phyloP scores from a whole-genome alignment of 2,329 filamentous ascomycete genomes.

The Cercospora sp. region DNA sequence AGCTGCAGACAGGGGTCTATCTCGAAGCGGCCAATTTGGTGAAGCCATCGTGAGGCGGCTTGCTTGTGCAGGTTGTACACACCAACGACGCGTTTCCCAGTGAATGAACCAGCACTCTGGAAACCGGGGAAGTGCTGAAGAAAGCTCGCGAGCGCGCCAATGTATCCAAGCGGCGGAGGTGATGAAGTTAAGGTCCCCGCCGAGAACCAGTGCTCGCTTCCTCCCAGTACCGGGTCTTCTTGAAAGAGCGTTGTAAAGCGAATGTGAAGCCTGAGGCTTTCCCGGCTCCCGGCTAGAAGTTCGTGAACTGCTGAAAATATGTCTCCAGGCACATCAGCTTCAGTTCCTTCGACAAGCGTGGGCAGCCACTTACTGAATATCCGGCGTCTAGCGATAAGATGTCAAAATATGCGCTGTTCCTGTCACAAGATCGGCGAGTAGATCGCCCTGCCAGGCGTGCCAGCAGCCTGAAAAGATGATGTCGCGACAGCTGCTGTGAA shows the following conservation, averaged over 20 bases:
- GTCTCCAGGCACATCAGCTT: conserved; percentile 4
- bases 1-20: neutral
- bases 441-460: neutral
- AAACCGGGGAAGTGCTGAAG: neutral
- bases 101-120: neutral
- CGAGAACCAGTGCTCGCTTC: neutral
- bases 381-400: neutral
- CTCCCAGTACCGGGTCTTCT: neutral
- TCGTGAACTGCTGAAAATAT: conserved; percentile 1
- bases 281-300: neutral
- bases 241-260: neutral
- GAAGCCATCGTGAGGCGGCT: neutral
- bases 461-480: conserved; percentile 1
- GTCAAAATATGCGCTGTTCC: neutral
- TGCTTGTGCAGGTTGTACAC: neutral
- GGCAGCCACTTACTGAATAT: conserved; percentile 8
- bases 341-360: too few species aligned
- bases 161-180: neutral
- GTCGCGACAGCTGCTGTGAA: neutral
- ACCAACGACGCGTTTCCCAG: neutral
- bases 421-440: neutral
- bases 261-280: neutral
- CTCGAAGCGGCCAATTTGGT: conserved; percentile 14
- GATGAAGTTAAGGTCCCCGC: neutral
- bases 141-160: neutral